These are phyloP conservation scores for Scedosporium minutisporum DNA, from an alignment of 2,329 filamentous ascomycete species.

Conservation along the genomic window DNA sequence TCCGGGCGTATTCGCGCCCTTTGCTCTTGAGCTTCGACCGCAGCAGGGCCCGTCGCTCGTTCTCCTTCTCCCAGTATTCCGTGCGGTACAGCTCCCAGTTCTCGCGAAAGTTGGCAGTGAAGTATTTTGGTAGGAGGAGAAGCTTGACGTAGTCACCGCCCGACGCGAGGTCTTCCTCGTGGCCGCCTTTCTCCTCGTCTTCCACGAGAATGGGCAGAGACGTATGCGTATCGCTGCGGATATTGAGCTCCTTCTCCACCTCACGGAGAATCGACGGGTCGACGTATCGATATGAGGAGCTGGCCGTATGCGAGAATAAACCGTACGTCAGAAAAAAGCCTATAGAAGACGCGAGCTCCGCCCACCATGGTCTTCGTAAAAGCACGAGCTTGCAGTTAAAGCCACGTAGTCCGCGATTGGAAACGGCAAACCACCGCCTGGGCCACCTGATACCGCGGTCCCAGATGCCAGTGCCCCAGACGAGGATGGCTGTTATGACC, in stretches of 20 bases:
- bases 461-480: conserved; percentile 96
- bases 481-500: conserved; percentile 72
- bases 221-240: conserved; percentile 31
- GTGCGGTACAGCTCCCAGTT: conserved; percentile 93
- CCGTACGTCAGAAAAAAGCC: conserved; percentile 73
- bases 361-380: conserved; percentile 72
- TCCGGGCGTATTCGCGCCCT: conserved; percentile 57
- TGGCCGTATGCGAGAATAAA: conserved; percentile 56
- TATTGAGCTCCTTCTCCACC: conserved; percentile 48
- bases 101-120: conserved; percentile 87
- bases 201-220: conserved; percentile 32
- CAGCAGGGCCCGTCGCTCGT: conserved; percentile 71
- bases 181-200: conserved; percentile 55
- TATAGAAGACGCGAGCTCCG: conserved; percentile 62
- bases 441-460: conserved; percentile 93
- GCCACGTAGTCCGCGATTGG: conserved; percentile 78
- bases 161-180: conserved; percentile 82
- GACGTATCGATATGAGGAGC: conserved; percentile 66
- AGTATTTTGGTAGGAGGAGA: conserved; percentile 83
- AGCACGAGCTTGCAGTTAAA: conserved; percentile 97
- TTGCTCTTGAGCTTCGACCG: conserved; percentile 59
- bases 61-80: conserved; percentile 96
- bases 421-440: conserved; percentile 76
- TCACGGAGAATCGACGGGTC: conserved; percentile 53
- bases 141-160: conserved; percentile 91